Conservation (phyloP, 129 eudicot genomes). For the Smallanthus sonchifolius region DNA sequence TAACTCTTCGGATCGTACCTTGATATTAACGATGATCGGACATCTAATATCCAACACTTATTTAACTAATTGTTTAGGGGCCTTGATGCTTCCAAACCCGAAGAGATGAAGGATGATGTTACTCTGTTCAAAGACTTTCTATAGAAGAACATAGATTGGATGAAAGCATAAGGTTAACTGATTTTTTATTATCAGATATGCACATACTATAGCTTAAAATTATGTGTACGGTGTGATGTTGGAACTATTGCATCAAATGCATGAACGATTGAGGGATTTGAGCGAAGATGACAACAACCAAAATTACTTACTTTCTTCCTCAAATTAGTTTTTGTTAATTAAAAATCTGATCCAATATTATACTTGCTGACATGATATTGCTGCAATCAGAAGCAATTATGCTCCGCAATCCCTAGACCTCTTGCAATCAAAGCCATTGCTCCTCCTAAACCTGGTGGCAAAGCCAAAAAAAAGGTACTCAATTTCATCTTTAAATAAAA, state of each 20-base stretch:
- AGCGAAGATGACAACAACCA: constrained; percentile 84
- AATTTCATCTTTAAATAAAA: too few relatives aligned
- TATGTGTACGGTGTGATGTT: constrained; percentile 20
- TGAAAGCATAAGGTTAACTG: constrained; percentile 72
- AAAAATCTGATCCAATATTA: background rate
- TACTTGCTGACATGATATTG: constrained; percentile 5
- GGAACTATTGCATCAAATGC: constrained; percentile 70
- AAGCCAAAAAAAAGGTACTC: too few relatives aligned
- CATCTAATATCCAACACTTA: too few relatives aligned
- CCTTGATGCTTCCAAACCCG: constrained; percentile 77
- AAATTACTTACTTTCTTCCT: constrained; percentile 39
- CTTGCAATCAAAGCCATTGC: too few relatives aligned
- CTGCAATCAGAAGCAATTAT: too few relatives aligned
- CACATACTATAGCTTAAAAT: constrained; percentile 7
- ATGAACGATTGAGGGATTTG: constrained; percentile 76
- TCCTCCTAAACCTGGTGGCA: too few relatives aligned
- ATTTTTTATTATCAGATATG: constrained; percentile 11
- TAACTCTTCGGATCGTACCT: too few relatives aligned
- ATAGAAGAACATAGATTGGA: constrained; percentile 80
- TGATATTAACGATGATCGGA: too few relatives aligned
- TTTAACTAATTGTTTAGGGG: constrained; percentile 69
- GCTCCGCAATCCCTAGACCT: too few relatives aligned
- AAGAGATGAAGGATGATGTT: constrained; percentile 67
- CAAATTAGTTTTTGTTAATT: background rate
- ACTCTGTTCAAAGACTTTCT: constrained; percentile 65